Evolutionary conservation across 192 early-diverging fungal species (phyloP).

Genomic region (Entomortierella lignicola): DNA sequence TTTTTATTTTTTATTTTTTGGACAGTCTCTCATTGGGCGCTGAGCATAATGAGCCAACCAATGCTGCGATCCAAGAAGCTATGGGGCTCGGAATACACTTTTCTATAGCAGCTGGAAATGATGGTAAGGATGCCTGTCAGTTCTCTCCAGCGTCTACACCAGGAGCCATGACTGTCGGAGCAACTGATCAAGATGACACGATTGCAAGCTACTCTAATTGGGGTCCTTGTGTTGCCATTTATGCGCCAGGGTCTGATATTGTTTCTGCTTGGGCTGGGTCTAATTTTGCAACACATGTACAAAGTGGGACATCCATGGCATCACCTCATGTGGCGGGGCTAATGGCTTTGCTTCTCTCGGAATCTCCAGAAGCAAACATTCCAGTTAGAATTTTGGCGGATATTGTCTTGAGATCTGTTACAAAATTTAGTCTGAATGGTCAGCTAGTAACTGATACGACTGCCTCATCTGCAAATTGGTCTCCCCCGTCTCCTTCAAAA

Average conservation of each 20-base stretch:
- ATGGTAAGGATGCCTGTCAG: conserved; percentile 67
- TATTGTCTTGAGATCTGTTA: conserved; percentile 38
- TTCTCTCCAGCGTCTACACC: conserved; percentile 66
- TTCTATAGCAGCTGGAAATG: conserved; percentile 69
- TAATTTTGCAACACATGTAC: conserved; percentile 61
- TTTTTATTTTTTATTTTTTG: too few relatives aligned
- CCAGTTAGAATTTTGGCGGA: conserved; percentile 26
- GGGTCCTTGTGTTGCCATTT: conserved; percentile 67
- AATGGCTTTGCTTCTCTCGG: conserved; percentile 60
- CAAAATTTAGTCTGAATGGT: conserved; percentile 32
- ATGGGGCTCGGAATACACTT: conserved; percentile 63
- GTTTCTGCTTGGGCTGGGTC: conserved; percentile 71
- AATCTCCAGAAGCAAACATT: conserved; percentile 34
- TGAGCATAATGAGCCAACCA: conserved; percentile 58
- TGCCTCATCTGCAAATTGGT: neutral
- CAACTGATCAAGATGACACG: conserved; percentile 70
- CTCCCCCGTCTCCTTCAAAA: neutral
- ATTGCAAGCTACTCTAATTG: conserved; percentile 67
- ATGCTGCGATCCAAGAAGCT: conserved; percentile 61
- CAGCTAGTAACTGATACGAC: conserved; percentile 9
- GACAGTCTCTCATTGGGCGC: conserved; percentile 65
- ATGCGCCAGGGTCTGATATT: conserved; percentile 64
- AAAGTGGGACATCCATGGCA: conserved; percentile 88
- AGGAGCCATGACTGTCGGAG: conserved; percentile 67
- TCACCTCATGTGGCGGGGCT: conserved; percentile 76